These are phyloP conservation scores for Jackrogersella multiformis DNA, from an alignment of 495 filamentous ascomycete species.

Conservation along the genomic window DNA sequence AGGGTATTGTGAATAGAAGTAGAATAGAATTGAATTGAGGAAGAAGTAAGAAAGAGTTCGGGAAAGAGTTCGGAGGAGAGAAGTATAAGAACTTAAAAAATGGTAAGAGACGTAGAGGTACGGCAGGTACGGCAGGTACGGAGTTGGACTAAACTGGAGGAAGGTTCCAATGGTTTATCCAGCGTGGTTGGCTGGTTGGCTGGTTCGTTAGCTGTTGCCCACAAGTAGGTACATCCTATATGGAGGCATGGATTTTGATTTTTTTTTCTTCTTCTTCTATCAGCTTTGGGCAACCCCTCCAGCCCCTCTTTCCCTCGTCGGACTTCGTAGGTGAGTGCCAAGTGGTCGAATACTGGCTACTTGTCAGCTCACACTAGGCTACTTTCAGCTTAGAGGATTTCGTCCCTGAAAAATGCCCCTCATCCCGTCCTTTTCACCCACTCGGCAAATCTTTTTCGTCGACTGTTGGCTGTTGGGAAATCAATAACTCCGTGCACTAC, in stretches of 20 bases:
- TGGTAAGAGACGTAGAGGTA: neutral
- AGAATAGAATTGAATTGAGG: slow-evolving; percentile 1
- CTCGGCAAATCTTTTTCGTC: slow-evolving; percentile 41
- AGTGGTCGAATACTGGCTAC: slow-evolving; percentile 19
- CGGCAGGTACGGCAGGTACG: slow-evolving; percentile 4
- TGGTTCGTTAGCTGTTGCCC: neutral
- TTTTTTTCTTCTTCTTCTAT: slow-evolving; percentile 6
- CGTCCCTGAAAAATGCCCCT: slow-evolving; percentile 45
- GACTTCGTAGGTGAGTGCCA: slow-evolving; percentile 31
- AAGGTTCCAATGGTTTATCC: neutral
- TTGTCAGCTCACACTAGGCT: slow-evolving; percentile 22
- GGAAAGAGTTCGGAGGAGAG: slow-evolving; percentile 18
- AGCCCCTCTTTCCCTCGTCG: slow-evolving; percentile 28
- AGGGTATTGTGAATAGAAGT: neutral
- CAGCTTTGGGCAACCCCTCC: slow-evolving; percentile 20
- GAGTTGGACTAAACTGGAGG: slow-evolving; percentile 23
- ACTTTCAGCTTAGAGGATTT: slow-evolving; percentile 29
- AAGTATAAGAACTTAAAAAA: slow-evolving; percentile 28
- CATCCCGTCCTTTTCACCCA: slow-evolving; percentile 31
- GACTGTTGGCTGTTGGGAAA: slow-evolving; percentile 2
- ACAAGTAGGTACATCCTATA: neutral
- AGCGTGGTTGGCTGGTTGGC: no score
- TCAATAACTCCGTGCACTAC: slow-evolving; percentile 35
- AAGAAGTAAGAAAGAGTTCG: slow-evolving; percentile 20
- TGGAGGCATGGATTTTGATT: neutral